Evolutionary conservation across 306 rosid species (phyloP).

Genomic region (Echinosophora koreensis): DNA sequence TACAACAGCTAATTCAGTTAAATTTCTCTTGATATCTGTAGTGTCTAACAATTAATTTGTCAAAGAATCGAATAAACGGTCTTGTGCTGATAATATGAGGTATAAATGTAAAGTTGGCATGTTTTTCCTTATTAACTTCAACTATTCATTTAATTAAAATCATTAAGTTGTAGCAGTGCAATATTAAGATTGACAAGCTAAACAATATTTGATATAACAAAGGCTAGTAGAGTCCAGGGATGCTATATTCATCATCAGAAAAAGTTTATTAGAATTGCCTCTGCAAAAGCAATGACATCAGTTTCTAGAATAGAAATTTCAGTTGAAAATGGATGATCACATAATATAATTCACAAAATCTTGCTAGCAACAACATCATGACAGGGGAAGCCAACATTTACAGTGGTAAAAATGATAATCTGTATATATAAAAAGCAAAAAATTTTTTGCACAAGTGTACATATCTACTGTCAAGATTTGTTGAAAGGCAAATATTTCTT

Average conservation of each 20-base stretch:
- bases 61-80: not conserved
- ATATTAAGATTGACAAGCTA: constrained; percentile 35
- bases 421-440: constrained; percentile 59
- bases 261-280: constrained; percentile 9
- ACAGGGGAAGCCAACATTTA: constrained; percentile 52
- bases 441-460: constrained; percentile 66
- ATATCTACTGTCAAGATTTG: constrained; percentile 54
- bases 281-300: constrained; percentile 39
- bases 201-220: constrained; percentile 34
- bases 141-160: not conserved
- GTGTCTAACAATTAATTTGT: no score
- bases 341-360: constrained; percentile 46
- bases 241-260: constrained; percentile 37
- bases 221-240: not conserved
- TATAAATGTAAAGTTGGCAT: not conserved
- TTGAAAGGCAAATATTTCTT: constrained; percentile 39
- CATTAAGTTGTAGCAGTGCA: not conserved
- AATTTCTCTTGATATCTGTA: constrained; percentile 15
- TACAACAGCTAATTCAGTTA: constrained; percentile 24
- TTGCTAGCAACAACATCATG: constrained; percentile 48
- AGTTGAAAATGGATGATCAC: constrained; percentile 46
- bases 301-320: constrained; percentile 38
- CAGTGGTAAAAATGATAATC: constrained; percentile 55
- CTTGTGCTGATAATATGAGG: not conserved
- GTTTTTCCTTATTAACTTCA: not conserved